phyloP scores from a whole-genome alignment of 495 filamentous ascomycete species.

The Parathielavia hyrcaniae region DNA sequence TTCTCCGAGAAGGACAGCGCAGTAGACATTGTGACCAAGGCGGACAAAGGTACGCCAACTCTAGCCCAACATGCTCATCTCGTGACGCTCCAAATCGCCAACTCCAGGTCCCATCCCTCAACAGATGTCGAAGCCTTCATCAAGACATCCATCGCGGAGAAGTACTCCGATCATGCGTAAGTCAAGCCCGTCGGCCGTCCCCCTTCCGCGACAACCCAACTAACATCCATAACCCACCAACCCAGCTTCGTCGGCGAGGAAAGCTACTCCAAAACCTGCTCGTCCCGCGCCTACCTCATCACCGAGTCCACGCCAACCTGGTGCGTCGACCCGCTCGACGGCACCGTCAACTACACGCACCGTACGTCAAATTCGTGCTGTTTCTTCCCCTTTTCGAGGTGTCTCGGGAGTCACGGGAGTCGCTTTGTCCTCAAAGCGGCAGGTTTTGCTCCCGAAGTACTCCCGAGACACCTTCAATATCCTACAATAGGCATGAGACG shows the following conservation, averaged over 20 bases:
- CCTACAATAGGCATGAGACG: no score
- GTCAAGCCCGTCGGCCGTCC: no score
- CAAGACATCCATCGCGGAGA: slow-evolving; percentile 45
- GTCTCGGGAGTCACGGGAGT: no score
- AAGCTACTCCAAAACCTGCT: slow-evolving; percentile 52
- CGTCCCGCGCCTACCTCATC: slow-evolving; percentile 56
- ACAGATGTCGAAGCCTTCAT: slow-evolving; percentile 63
- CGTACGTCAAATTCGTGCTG: no score
- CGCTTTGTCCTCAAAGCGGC: no score
- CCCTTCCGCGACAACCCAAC: no score
- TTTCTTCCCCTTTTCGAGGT: no score
- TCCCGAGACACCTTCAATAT: no score
- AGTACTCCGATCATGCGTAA: slow-evolving; percentile 58
- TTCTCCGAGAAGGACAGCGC: slow-evolving; percentile 56
- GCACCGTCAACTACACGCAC: slow-evolving; percentile 69
- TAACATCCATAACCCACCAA: background rate
- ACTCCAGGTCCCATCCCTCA: background rate
- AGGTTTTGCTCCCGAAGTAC: no score
- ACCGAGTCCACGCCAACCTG: slow-evolving; percentile 51
- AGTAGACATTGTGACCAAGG: slow-evolving; percentile 67
- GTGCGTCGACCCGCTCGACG: slow-evolving; percentile 64
- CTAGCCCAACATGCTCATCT: background rate
- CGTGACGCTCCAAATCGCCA: background rate
- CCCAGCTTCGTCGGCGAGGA: slow-evolving; percentile 65
- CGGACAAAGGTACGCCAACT: slow-evolving; percentile 53